Percentiles rank a stretch among this genome's conserved stretches.
These are phyloP conservation scores for Pleurotus salmoneostramineus DNA, from an alignment of 768 basidiomycete species.

Conservation along the genomic window DNA sequence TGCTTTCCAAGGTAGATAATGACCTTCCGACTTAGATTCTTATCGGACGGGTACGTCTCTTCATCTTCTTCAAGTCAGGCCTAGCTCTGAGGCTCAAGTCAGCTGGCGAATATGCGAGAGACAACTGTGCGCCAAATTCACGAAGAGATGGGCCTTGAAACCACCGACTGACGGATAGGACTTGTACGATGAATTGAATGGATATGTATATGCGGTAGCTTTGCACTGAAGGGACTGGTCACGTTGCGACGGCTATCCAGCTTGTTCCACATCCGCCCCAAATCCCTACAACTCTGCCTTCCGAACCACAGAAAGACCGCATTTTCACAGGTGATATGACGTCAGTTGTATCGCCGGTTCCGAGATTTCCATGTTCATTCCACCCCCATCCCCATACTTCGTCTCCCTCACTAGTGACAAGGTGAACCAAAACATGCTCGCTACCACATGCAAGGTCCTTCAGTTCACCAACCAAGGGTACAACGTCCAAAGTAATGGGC, in stretches of 20 bases:
- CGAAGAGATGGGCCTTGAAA: slow-evolving; percentile 60
- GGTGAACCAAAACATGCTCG: slow-evolving; percentile 68
- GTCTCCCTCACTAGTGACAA: background rate
- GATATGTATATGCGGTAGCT: background rate
- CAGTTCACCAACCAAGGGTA: slow-evolving; percentile 21
- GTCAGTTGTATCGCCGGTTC: slow-evolving; percentile 58
- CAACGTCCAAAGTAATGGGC: slow-evolving; percentile 16
- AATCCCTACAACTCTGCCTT: slow-evolving; percentile 18
- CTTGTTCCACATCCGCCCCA: slow-evolving; percentile 47
- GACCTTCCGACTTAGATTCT: slow-evolving; percentile 47
- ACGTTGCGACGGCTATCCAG: slow-evolving; percentile 29
- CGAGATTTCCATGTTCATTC: slow-evolving; percentile 98
- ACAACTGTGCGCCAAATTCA: slow-evolving; percentile 75
- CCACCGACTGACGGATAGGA: slow-evolving; percentile 41
- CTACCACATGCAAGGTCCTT: slow-evolving; percentile 65
- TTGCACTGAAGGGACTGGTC: too few species aligned
- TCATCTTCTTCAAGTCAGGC: background rate
- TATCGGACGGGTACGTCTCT: slow-evolving; percentile 61
- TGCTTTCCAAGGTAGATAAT: background rate
- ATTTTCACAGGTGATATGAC: slow-evolving; percentile 43
- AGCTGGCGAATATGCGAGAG: slow-evolving; percentile 72
- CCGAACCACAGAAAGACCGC: slow-evolving; percentile 36
- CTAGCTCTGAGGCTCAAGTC: slow-evolving; percentile 11
- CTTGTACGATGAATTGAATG: too few species aligned
- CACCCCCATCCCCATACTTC: slow-evolving; percentile 91